Evolutionary conservation across 306 rosid species (phyloP), one percentile per base, ranked within the genome.

Genomic region (Senna siamea): DNA sequence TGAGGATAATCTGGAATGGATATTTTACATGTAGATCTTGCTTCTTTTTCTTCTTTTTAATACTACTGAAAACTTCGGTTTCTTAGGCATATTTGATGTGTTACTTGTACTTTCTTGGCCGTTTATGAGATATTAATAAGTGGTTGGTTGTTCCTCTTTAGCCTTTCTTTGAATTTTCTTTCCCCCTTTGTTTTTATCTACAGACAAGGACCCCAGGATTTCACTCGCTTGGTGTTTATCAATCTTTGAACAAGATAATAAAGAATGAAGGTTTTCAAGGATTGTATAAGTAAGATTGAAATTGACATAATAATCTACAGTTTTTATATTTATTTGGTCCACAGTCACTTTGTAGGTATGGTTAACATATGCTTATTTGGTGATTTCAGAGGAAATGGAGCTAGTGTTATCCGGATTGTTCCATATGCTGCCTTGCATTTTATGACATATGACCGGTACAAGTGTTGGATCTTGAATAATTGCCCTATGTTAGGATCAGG

Each of bases 341-440:
- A 0, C 26, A 18, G 17, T 48, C 15, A 63, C 9, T 63, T 6
- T 72, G 62, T n/a, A 59, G 47, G 43, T 47, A 10, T 58, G 67
- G 74, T 40, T 71, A 66, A 60, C 70, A 55, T 67, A 12, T 61
- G 54, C 43, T 47, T 62, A 23, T 70, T 68, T 75, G 80, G 20
- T 73, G 78, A 34, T 61, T 83, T 56, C 67, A 95, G 99, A 76
- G 99, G 99, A 88, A 95, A 95, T 79, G 97, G 98, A 77, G 99
- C 99, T 26, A 88, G 99, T 74, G 90, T 88, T 75, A 82, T 87
- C 43, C 90, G 99, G 61, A 88, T 94, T 79, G 73, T 92, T 79
- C 99, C 99, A 0, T 95, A 94, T 79, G 99, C 98, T 54, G 99
- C 98, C 77, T 82, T 92, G 73, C 99, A 92, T 83, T 95, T 85